Base-by-base conservation (phyloP, 805 yeast genomes). In the Clavispora santaluciae region DNA sequence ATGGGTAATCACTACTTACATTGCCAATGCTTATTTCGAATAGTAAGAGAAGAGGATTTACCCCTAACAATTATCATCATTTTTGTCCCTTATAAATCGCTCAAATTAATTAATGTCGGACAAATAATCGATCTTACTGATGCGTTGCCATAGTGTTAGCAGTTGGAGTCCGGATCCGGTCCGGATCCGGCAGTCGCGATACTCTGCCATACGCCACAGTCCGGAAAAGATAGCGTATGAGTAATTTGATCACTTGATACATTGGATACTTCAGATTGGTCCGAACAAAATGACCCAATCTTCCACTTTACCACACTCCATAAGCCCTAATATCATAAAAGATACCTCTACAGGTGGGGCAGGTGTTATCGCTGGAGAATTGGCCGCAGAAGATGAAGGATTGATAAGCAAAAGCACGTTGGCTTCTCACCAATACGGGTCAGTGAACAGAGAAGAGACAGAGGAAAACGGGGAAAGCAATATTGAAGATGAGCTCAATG, bases 361-460 rank as follows among this genome's bases (percentile, higher is more conserved):
- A 1, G 72, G 70, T 1, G 12, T 63, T 3, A 49, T 64, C 3
- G 71, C 71, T 6, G 60, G 64, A 11, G 71, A 64, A 38, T 23
- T 66, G 6, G 63, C 62, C 3, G 68, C 67, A 2, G 71, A 66
- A 46, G 63, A 61, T 15, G 57, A 51, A 21, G 52, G 53, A 2
- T 44, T 59, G 20, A 36, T 59, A 6, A 38, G 44, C 25, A 29
- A 43, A 10, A 22, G 35, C 16, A 28, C 43, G 12, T 35, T 42
- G 37, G 20, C 22, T 9, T 24, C 37, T 16, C 42, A 35, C 15
- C 33, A 34, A 13, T 56, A 61, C 33, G 61, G 60, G 0, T 30
- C 43, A 6, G 31, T 26, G 15, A 25, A 33, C 5, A 39, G 4
- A 26, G 4, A 34, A 15, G 30, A 21, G 5, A 35, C 38, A 6